Evolutionary conservation across 768 basidiomycete species (phyloP).

Genomic region (Suillus decipiens): DNA sequence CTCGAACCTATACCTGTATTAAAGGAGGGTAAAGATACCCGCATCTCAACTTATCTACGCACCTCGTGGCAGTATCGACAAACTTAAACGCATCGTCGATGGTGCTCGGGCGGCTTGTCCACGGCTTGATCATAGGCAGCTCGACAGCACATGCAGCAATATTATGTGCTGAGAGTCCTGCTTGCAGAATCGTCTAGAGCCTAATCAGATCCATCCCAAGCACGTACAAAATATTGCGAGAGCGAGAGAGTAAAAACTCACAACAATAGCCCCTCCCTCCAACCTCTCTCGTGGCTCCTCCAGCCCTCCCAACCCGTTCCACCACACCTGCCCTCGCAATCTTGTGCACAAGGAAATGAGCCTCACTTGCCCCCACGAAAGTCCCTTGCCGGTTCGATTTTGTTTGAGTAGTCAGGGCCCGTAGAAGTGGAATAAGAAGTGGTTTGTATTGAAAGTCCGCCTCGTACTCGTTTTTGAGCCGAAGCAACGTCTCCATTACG

Average conservation of each 20-base stretch:
- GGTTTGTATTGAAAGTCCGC: too few relatives aligned
- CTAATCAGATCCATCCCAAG: not conserved
- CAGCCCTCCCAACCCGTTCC: slow-evolving; percentile 25
- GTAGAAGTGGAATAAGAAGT: too few relatives aligned
- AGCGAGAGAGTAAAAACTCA: slow-evolving; percentile 36
- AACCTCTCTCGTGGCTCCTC: slow-evolving; percentile 38
- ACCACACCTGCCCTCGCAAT: slow-evolving; percentile 61
- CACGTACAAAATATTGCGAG: slow-evolving; percentile 5
- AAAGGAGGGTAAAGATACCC: not conserved
- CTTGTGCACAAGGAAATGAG: slow-evolving; percentile 66
- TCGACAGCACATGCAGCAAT: slow-evolving; percentile 75
- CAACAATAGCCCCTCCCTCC: slow-evolving; percentile 57
- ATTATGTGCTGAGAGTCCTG: slow-evolving; percentile 71
- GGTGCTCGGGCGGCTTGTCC: slow-evolving; percentile 74
- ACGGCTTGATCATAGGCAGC: slow-evolving; percentile 69
- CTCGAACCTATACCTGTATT: not conserved
- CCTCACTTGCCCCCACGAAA: slow-evolving; percentile 62
- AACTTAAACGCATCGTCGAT: slow-evolving; percentile 71
- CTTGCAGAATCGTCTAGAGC: slow-evolving; percentile 65
- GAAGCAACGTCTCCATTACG: slow-evolving; percentile 68
- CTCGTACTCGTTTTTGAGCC: slow-evolving; percentile 71
- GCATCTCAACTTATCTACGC: not conserved
- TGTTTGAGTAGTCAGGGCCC: too few relatives aligned
- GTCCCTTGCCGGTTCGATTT: slow-evolving; percentile 61
- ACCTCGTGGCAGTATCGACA: slow-evolving; percentile 62